A percentile compares a stretch with the other conserved stretches of the same genome.
phyloP scores from a whole-genome alignment of 2,329 filamentous ascomycete genomes.

The Penicillium sp. region DNA sequence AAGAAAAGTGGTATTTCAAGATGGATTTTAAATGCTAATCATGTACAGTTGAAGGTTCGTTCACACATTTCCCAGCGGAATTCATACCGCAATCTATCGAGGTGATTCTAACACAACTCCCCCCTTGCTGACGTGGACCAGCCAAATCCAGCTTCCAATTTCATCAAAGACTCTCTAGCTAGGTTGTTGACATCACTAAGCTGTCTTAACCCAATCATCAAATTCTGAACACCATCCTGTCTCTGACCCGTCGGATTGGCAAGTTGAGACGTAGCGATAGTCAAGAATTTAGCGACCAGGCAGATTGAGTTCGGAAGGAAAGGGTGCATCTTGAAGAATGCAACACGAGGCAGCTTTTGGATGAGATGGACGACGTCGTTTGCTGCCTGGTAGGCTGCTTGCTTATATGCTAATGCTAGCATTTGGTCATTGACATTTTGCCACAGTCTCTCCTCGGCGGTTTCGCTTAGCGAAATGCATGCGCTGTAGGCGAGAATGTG shows the following conservation, averaged over 20 bases:
- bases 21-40: background rate
- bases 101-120: background rate
- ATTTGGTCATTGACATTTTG: slow-evolving; percentile 2
- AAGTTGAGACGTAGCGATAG: background rate
- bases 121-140: background rate
- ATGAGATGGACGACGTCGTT: background rate
- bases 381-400: slow-evolving; percentile 1
- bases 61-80: background rate
- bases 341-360: background rate
- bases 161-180: slow-evolving; percentile 1
- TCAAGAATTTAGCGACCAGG: background rate
- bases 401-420: background rate
- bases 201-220: background rate
- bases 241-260: background rate
- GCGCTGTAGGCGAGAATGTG: background rate
- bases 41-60: background rate
- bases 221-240: background rate
- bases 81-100: background rate
- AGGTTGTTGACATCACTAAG: slow-evolving; percentile 2
- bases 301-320: slow-evolving; percentile 3
- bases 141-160: background rate
- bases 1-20: background rate
- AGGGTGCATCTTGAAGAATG: slow-evolving; percentile 3
- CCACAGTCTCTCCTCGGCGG: background rate
- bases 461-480: background rate